Evolutionary conservation across 176 grass and related monocot species (phyloP), one percentile per base, ranked within the genome.

Genomic region (Canna indica): DNA sequence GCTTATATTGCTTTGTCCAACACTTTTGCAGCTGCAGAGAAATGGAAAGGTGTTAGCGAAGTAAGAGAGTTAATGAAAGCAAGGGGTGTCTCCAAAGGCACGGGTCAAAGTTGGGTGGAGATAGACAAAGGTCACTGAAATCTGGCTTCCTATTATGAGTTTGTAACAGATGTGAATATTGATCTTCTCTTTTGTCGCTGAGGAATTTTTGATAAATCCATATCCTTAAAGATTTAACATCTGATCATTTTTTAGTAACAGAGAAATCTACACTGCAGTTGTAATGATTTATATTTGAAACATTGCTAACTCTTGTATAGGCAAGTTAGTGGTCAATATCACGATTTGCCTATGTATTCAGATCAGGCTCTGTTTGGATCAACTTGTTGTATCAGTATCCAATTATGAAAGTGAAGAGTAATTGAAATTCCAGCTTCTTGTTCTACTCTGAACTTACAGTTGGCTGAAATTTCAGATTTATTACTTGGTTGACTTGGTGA

Each of bases 1-100:
- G 81, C 88, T 29, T 91, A 97, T 74, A 86, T 90, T 84, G 88
- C 88, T 10, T 82, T 97, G 73, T 97, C 88, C 2, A 91, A 97
- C 81, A 87, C 81, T 45, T 86, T 97, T 9, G 93, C 88, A 0
- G 86, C 84, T 2, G 83, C 79, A 0, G 84, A 82, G 11, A 80
- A 91, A 74, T 97, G 93, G 93, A 83, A 90, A 42, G 68, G 81
- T 3, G 93, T 87, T 38, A 73, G 60, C 59, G 29, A 73, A 14
- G 83, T 91, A 61, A 79, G 88, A 24, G 74, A 89, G 74, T 74
- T 87, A 83, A 91, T 96, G 92, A 89, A 70, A 64, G 76, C 63
- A 36, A 85, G 71, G 64, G 79, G 81, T 24, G 81, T 91, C 47
- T 77, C 80, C 1, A 96, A 87, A 87, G 75, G 86, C 58, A 76